Evolutionary conservation across 768 basidiomycete genomes (phyloP).

Genomic region (Auriscalpium microsporum): DNA sequence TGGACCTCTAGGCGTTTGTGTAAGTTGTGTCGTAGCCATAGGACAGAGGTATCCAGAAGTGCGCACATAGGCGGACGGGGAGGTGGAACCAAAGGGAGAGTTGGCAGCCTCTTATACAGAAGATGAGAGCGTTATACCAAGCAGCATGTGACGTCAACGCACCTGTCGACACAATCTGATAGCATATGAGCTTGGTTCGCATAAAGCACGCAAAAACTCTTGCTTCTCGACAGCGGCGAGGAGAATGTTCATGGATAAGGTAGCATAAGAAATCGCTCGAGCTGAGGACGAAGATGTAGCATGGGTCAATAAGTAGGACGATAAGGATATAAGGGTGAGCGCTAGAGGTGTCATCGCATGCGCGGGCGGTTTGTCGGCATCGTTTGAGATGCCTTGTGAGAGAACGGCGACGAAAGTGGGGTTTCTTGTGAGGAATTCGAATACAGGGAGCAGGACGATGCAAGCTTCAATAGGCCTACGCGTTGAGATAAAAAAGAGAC

Average conservation of each 20-base stretch:
- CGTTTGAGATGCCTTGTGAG: slow-evolving; percentile 25
- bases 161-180: slow-evolving; percentile 63
- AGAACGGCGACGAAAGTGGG: slow-evolving; percentile 40
- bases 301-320: slow-evolving; percentile 61
- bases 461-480: slow-evolving; percentile 54
- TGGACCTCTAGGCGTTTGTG: slow-evolving; percentile 51
- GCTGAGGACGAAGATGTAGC: slow-evolving; percentile 52
- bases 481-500: neutral
- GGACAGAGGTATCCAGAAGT: slow-evolving; percentile 56
- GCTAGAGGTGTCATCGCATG: slow-evolving; percentile 29
- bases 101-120: slow-evolving; percentile 38
- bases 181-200: slow-evolving; percentile 29
- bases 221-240: slow-evolving; percentile 43
- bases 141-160: slow-evolving; percentile 7
- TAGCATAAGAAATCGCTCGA: slow-evolving; percentile 55
- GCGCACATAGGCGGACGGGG: slow-evolving; percentile 45
- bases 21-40: slow-evolving; percentile 66
- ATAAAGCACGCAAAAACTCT: slow-evolving; percentile 38
- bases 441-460: slow-evolving; percentile 49
- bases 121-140: neutral
- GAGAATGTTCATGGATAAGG: slow-evolving; percentile 45
- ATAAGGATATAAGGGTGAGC: slow-evolving; percentile 44
- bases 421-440: slow-evolving; percentile 52
- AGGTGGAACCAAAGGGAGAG: slow-evolving; percentile 32
- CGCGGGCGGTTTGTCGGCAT: slow-evolving; percentile 18